Conservation (phyloP, 2,329 filamentous ascomycete genomes). For the Talaromyces sp. region DNA sequence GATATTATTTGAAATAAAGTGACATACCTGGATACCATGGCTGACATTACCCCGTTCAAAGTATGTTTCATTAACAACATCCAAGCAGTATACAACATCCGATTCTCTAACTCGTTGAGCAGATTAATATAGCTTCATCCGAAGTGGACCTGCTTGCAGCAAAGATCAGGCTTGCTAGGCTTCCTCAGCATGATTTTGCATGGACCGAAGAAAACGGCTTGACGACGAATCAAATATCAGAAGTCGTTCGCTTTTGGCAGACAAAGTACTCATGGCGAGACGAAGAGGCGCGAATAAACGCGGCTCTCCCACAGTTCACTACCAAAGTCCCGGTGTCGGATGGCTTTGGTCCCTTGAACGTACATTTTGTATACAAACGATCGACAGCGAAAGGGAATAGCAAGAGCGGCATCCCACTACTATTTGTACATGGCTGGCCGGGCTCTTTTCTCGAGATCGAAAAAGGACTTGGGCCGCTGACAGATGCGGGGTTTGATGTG, state of each 20-base stretch:
- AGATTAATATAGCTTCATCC: neutral
- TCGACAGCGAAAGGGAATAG: neutral
- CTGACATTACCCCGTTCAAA: neutral
- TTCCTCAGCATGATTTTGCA: neutral
- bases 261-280: constrained; percentile 1
- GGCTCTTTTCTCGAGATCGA: constrained; percentile 17
- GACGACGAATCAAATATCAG: neutral
- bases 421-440: constrained; percentile 21
- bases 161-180: neutral
- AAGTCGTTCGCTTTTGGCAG: neutral
- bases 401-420: constrained; percentile 5
- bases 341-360: neutral
- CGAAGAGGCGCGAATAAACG: constrained; percentile 1
- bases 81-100: neutral
- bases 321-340: neutral
- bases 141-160: neutral
- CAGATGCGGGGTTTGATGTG: constrained; percentile 1
- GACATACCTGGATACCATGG: neutral
- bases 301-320: constrained; percentile 1
- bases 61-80: neutral
- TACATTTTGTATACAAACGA: neutral
- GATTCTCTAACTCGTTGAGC: neutral
- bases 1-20: neutral
- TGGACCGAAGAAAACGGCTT: neutral
- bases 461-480: neutral